phyloP scores from a whole-genome alignment of 805 yeast species.

The Ogataea pilisensis region DNA sequence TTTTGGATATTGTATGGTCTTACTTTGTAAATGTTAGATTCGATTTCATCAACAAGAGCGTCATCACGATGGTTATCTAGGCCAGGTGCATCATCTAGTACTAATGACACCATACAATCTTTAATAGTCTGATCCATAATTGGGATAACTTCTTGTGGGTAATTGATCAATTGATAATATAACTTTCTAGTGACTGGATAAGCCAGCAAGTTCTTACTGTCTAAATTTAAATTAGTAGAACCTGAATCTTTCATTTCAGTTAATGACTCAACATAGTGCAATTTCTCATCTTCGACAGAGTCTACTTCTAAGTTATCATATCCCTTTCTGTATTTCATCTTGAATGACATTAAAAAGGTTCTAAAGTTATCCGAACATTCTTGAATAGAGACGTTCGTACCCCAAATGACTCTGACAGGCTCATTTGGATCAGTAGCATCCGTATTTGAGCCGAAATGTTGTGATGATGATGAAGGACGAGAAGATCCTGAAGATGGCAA shows the following conservation, averaged over 20 bases:
- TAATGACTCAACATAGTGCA: conserved; percentile 70
- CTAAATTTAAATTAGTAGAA: conserved; percentile 77
- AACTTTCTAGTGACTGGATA: conserved; percentile 73
- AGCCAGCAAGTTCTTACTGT: conserved; percentile 72
- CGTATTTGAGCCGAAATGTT: conserved; percentile 22
- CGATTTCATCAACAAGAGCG: conserved; percentile 57
- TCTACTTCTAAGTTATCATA: conserved; percentile 39
- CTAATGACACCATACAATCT: conserved; percentile 78
- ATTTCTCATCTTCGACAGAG: conserved; percentile 58
- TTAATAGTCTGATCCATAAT: conserved; percentile 96
- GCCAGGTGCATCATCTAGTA: conserved; percentile 44
- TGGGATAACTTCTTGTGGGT: conserved; percentile 96
- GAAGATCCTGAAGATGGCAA: conserved; percentile 18
- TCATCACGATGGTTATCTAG: conserved; percentile 37
- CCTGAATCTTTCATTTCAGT: conserved; percentile 75
- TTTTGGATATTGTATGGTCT: conserved; percentile 83
- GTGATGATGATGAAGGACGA: conserved; percentile 19
- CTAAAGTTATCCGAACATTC: conserved; percentile 80
- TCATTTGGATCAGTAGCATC: conserved; percentile 45
- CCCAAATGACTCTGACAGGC: conserved; percentile 94
- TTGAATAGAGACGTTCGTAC: conserved; percentile 91
- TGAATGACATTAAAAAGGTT: conserved; percentile 79
- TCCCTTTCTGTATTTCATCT: conserved; percentile 63
- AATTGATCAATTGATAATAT: conserved; percentile 81
- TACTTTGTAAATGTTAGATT: conserved; percentile 76